These are phyloP conservation scores for Hondaea fermentalgiana DNA, from an alignment of 108 stramenopile species.

Conservation along the genomic window DNA sequence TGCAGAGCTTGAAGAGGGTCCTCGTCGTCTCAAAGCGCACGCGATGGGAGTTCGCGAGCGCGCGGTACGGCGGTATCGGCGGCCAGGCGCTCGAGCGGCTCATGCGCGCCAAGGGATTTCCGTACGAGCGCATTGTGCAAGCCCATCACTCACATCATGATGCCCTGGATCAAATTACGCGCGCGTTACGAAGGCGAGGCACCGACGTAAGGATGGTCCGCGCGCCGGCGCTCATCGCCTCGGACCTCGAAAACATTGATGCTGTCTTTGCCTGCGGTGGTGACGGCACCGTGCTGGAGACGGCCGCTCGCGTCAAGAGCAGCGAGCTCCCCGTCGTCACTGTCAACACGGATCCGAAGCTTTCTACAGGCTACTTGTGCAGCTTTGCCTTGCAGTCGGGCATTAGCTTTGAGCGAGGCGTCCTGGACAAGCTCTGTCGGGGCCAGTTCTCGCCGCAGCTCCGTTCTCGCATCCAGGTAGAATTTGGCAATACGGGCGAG, in stretches of 20 bases:
- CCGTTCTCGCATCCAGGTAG: background rate
- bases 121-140: background rate
- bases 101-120: background rate
- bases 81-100: background rate
- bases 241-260: background rate
- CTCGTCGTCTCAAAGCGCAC: slow-evolving; percentile 14
- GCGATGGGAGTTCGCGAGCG: slow-evolving; percentile 7
- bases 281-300: background rate
- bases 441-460: background rate
- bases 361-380: background rate
- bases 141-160: background rate
- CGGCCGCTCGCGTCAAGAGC: background rate
- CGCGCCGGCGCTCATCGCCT: slow-evolving; percentile 1
- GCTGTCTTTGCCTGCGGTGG: background rate
- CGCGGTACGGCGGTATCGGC: background rate
- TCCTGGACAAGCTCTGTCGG: background rate
- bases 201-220: background rate
- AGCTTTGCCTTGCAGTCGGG: background rate
- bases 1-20: background rate
- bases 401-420: background rate
- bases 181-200: background rate
- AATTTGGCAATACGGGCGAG: background rate
- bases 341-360: background rate
- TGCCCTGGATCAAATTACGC: background rate
- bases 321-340: background rate